Percentiles rank a stretch among this genome's conserved stretches.
These are phyloP conservation scores for Oemleria cerasiformis DNA, from an alignment of 306 rosid species.

Conservation along the genomic window DNA sequence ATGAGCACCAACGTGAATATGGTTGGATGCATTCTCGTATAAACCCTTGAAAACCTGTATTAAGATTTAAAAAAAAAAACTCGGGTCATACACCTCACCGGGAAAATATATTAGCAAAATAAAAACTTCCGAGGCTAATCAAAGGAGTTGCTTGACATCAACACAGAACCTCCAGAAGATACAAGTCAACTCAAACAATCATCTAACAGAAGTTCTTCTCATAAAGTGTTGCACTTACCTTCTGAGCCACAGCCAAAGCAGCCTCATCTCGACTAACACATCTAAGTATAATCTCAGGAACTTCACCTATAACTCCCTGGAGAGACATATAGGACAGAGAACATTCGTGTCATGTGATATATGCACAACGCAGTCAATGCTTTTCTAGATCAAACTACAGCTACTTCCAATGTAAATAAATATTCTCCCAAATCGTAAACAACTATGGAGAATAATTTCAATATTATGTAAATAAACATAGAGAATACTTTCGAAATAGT, in stretches of 20 bases:
- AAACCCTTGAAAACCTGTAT: conserved; percentile 81
- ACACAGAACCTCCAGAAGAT: conserved; percentile 10
- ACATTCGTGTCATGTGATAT: background rate
- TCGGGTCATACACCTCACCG: background rate
- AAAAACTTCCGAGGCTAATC: background rate
- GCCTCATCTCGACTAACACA: conserved; percentile 98
- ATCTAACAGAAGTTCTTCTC: conserved; percentile 8
- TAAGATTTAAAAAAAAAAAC: conserved; percentile 2
- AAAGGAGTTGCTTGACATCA: conserved; percentile 18
- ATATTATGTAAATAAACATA: too few relatives aligned
- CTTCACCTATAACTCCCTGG: conserved; percentile 81
- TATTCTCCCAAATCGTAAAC: too few relatives aligned
- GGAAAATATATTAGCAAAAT: background rate
- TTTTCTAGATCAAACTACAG: too few relatives aligned
- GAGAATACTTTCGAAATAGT: background rate
- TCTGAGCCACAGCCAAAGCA: conserved; percentile 97
- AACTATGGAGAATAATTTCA: too few relatives aligned
- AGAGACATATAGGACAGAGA: conserved; percentile 20
- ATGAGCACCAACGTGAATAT: conserved; percentile 67
- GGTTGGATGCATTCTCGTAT: conserved; percentile 76
- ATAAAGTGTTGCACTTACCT: conserved; percentile 43
- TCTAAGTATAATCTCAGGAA: conserved; percentile 87
- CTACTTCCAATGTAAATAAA: too few relatives aligned
- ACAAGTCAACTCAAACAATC: conserved; percentile 10
- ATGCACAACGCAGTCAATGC: too few relatives aligned